Base-by-base conservation (phyloP, 1,284 basidiomycete genomes). In the Xanthoconium separans region DNA sequence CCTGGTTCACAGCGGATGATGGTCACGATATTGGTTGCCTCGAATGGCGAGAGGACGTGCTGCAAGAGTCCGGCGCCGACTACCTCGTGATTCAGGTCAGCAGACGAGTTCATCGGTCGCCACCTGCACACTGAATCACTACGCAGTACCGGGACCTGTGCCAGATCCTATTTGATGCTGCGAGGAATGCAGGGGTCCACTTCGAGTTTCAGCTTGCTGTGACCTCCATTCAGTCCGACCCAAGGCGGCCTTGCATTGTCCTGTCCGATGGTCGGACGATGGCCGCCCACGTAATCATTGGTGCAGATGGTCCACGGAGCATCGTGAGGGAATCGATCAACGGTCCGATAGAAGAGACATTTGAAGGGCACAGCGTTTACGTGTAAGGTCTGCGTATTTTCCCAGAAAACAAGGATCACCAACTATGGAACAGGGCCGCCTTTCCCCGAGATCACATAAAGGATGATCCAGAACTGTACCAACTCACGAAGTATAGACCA, bases 31-130 rank as follows among this genome's bases (percentile, higher is more conserved):
- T 78, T 20, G 83, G 82, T 20, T 68, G 65, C 50, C 61, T 80
- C 22, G 73, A 76, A 54, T 84, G 82, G 80, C 72, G 73, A 54
- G 74, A 80, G 48, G 77, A 79, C 30, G 73, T 84, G 7, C 73
- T 84, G 54, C 68, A 74, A 50, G 82, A 83, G 55, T 76, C 77
- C 0, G 82, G 82, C 7, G 81, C 77, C 2, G 76, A 80, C 20
- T 82, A 82, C 58, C 63, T 78, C 43, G 63, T 82, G 49, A 74
- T 81, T 58, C 70, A 76, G 60, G 80, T 80, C 54, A 57, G 75
- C 65, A 37, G 16, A 12, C 12, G 12, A 4, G 36, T 40, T 18
- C 20, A 31, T 10, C 34, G 7, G 5, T 27, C 8, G 22, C 20
- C 2, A 37, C 36, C 16, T 54, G 31, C 51, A 30, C 46, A 24